Evolutionary conservation across 345 rosid species (phyloP).

Genomic region (Aquilaria yunnanensis): DNA sequence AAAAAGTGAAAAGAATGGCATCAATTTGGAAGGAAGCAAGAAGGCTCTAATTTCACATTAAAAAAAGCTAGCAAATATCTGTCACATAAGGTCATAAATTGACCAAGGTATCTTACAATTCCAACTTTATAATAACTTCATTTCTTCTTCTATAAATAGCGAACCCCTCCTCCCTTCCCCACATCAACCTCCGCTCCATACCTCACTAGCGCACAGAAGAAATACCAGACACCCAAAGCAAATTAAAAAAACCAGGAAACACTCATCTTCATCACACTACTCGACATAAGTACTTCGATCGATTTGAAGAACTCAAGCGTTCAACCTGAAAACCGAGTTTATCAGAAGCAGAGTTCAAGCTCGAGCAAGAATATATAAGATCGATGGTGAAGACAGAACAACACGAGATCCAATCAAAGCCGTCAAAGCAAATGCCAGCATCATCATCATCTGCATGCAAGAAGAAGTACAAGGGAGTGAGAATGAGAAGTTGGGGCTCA

Average conservation of each 20-base stretch:
- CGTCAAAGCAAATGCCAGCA: slow-evolving; percentile 26
- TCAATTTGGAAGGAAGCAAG: slow-evolving; percentile 3
- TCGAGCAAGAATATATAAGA: too few species aligned
- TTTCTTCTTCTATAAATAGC: slow-evolving; percentile 29
- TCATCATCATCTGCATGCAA: slow-evolving; percentile 25
- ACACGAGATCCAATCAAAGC: slow-evolving; percentile 29
- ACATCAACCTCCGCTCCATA: not conserved
- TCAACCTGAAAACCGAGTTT: too few species aligned
- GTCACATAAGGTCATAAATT: slow-evolving; percentile 20
- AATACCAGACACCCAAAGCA: not conserved
- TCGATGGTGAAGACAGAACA: slow-evolving; percentile 60
- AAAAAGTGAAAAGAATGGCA: too few species aligned
- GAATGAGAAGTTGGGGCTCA: slow-evolving; percentile 99
- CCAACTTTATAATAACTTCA: not conserved
- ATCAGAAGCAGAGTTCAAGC: too few species aligned
- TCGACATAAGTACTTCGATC: too few species aligned
- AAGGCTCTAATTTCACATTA: slow-evolving; percentile 1
- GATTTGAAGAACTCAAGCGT: slow-evolving; percentile 1
- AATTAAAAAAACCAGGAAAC: not conserved
- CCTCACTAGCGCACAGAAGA: too few species aligned
- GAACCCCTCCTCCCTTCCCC: slow-evolving; percentile 17
- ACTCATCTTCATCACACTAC: too few species aligned
- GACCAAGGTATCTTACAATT: slow-evolving; percentile 17
- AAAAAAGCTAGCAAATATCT: slow-evolving; percentile 26
- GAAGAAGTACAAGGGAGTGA: slow-evolving; percentile 86